Conservation (phyloP, 75 land plant species). For the Cunninghamia lanceolata region DNA sequence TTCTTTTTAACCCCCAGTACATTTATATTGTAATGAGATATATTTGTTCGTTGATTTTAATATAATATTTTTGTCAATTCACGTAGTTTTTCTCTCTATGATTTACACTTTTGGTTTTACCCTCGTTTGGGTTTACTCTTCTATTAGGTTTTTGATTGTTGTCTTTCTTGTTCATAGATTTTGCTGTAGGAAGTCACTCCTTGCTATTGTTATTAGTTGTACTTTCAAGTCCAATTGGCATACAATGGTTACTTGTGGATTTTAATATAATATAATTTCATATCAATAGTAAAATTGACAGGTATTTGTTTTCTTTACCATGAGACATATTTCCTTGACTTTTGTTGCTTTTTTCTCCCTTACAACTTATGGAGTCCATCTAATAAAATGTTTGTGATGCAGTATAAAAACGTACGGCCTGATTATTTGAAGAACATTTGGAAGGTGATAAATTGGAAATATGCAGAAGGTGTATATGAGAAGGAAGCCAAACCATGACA, state of each 20-base stretch:
- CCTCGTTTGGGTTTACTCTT: neutral
- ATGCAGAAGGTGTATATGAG: slow-evolving; percentile 67
- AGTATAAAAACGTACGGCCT: slow-evolving; percentile 96
- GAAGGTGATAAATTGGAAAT: slow-evolving; percentile 96
- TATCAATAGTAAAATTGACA: neutral
- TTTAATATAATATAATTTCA: neutral
- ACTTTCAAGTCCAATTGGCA: neutral
- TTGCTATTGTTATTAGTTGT: neutral
- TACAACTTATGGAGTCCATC: neutral
- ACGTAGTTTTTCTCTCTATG: no score
- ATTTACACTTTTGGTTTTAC: neutral
- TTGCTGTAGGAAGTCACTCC: neutral
- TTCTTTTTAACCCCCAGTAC: neutral
- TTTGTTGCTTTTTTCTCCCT: neutral
- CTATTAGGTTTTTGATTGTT: neutral
- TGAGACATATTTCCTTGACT: neutral
- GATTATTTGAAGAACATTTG: slow-evolving; percentile 98
- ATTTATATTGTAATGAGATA: neutral
- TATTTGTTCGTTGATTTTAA: neutral
- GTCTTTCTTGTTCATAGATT: neutral
- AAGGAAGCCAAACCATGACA: slow-evolving; percentile 23
- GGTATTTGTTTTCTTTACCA: neutral
- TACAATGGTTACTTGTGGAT: neutral
- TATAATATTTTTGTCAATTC: neutral
- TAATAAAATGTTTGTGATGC: slow-evolving; percentile 22